Evolutionary conservation across 2,329 filamentous ascomycete species (phyloP), one percentile per base, ranked within the genome.

Genomic region (Sarocladium kiliense): DNA sequence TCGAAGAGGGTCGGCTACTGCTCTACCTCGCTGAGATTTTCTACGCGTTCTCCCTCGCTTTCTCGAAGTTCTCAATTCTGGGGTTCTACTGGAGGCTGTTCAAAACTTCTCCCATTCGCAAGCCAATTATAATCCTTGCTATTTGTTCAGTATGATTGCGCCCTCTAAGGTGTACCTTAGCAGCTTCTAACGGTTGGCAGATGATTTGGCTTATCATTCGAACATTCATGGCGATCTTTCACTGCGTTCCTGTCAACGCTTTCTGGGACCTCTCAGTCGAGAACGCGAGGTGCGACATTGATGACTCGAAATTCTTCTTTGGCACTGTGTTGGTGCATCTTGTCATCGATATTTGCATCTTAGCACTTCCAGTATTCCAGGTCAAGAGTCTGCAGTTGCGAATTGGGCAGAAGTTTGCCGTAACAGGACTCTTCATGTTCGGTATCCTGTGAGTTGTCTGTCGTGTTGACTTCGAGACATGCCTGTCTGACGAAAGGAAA

Each of bases 51-150:
- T 60, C 65, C 0, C 56, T 69, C 0, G 64, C 61, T 32, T 63
- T 62, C 27, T 62, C 59, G 2, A 68, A 69, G 54, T 54, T 61
- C 1, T 61, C 66, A 1, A 61, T 68, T 12, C 57, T 69, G 7
- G 59, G 54, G 19, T 63, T 69, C 23, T 69, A 69, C 60, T 67
- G 63, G 64, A 63, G 66, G 23, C 60, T 69, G 54, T 69, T 69
- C 56, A 61, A 60, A 10, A 55, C 58, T 16, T 47, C 59, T 2
- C 27, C 45, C 21, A 60, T 63, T 53, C 60, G 56, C 21, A 21
- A 64, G 0, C 61, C 65, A 1, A 67, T 68, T 19, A 58, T 61
- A 37, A 60, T 67, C 11, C n/a, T n/a, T n/a, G n/a, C 39, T 69
- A 1, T 58, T 60, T 18, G 60, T 25, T 0, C 57, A 54, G 10